These are phyloP conservation scores for Pseudotsuga menziesii DNA, from an alignment of 75 land plant species.

Conservation along the genomic window DNA sequence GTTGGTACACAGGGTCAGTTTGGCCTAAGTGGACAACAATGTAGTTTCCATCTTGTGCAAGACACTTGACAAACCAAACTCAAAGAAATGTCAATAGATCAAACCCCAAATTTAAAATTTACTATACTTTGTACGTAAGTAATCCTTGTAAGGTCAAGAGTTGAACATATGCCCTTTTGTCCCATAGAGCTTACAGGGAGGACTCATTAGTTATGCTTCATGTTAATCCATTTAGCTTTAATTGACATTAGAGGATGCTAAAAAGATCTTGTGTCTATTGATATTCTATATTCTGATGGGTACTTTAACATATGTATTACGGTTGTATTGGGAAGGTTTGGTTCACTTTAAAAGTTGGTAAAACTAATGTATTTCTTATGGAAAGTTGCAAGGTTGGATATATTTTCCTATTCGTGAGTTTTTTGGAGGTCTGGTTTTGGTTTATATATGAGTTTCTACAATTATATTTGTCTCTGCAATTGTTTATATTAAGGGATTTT, in stretches of 20 bases:
- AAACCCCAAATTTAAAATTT: background rate
- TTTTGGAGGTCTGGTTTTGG: conserved; percentile 2
- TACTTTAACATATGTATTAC: background rate
- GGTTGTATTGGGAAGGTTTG: background rate
- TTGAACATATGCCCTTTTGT: background rate
- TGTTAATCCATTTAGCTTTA: background rate
- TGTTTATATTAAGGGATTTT: background rate
- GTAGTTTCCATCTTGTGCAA: background rate
- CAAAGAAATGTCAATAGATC: background rate
- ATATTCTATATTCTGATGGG: background rate
- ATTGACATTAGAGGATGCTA: background rate
- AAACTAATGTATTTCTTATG: background rate
- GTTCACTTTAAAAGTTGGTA: background rate
- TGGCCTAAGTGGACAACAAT: background rate
- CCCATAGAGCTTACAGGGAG: background rate
- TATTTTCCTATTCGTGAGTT: background rate
- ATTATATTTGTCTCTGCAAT: background rate
- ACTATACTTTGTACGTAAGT: background rate
- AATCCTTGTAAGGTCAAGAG: background rate
- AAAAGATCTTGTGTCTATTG: background rate
- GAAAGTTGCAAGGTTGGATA: background rate
- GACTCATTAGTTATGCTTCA: background rate
- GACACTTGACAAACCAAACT: background rate
- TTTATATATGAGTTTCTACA: background rate
- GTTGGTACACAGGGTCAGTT: background rate